These are phyloP conservation scores for Tylopilus intermedius DNA, from an alignment of 768 basidiomycete genomes.

Conservation along the genomic window DNA sequence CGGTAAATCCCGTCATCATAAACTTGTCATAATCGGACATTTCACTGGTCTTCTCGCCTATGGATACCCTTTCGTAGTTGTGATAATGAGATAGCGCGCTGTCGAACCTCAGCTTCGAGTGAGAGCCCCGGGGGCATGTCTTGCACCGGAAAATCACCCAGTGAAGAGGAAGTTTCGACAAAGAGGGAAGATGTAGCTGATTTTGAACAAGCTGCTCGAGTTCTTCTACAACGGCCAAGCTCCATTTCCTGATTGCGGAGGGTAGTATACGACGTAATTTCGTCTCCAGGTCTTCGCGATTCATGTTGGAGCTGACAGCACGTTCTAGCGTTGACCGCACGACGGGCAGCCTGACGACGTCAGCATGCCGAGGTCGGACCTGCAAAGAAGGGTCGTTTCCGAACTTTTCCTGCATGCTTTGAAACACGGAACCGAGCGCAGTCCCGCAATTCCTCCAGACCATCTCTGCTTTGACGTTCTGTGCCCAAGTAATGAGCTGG, in stretches of 20 bases:
- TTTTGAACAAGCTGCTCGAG: conserved; percentile 9
- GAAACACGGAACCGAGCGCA: no score
- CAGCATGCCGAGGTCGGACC: background rate
- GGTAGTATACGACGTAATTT: background rate
- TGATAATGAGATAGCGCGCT: conserved; percentile 5
- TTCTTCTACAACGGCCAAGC: conserved; percentile 6
- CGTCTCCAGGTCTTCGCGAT: background rate
- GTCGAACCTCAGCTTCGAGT: background rate
- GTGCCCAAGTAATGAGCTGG: background rate
- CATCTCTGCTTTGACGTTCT: background rate
- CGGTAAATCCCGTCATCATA: background rate
- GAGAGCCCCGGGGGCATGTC: background rate
- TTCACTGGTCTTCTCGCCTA: background rate
- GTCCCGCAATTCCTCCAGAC: background rate
- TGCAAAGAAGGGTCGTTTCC: background rate
- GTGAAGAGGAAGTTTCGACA: conserved; percentile 5
- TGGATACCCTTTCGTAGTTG: background rate
- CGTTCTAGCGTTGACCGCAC: background rate
- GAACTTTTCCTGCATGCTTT: background rate
- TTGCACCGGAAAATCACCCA: conserved; percentile 12
- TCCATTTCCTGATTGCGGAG: conserved; percentile 4
- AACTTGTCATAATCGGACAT: background rate
- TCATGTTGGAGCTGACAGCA: background rate
- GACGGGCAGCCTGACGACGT: conserved; percentile 2
- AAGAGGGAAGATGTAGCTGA: background rate